Base-by-base conservation (phyloP, 2,329 filamentous ascomycete species). In the Penicillium verrucosum region DNA sequence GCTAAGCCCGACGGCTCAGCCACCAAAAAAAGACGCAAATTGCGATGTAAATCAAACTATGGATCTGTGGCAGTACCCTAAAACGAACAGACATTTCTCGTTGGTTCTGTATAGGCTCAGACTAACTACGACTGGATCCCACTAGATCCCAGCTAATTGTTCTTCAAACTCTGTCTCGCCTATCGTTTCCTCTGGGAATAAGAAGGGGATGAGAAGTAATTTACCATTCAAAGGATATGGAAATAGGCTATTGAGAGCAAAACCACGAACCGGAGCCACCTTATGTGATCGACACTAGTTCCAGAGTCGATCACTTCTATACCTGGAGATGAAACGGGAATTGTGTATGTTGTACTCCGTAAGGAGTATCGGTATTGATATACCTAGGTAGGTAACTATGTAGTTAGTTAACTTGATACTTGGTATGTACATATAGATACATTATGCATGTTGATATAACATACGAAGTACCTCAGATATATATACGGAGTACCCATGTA, bases 221-320 rank as follows among this genome's bases (percentile, higher is more conserved):
- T 23, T 34, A 21, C 11, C 25, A 27, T 27, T 27, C 25, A 21
- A 40, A 48, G 21, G 30, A 16, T 16, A 47, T 32, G 36, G 41
- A 34, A 30, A 50, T 47, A 40, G 30, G 56, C 38, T 58, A 51
- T 41, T 46, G 30, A 47, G 45, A 51, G 44, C 46, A 23, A 57
- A 54, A n/a, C 23, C 51, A 27, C 18, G 36, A 51, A 58, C 25
- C 8, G 46, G 59, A 59, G 46, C 54, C 50, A 36, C 27, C 36
- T n/a, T 59, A 46, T 55, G 64, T 55, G 64, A 67, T 66, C 62
- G 59, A 53, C 65, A 58, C 58, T 64, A 65, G 58, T 56, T 34
- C 53, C 45, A 37, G 46, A 56, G 61, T 49, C 58, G 60, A 65
- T 66, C 63, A 56, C 21, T 34, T 47, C 44, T 10, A 34, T 11